Evolutionary conservation across 1,139 yeast species (phyloP), one percentile per base, ranked within the genome.

Genomic region (Blastobotrys capitulatus): DNA sequence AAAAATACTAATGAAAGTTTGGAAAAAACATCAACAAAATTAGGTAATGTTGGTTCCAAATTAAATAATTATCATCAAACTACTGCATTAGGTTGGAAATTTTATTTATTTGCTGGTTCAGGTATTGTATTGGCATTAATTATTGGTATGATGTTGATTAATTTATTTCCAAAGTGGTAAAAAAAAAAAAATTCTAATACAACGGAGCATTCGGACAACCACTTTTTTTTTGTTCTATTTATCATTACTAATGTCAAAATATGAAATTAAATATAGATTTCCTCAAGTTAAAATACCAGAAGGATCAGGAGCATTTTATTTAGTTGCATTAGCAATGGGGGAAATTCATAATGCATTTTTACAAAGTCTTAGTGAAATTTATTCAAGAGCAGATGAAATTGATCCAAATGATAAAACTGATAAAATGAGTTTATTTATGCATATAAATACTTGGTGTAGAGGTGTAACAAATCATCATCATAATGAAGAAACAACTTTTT

Each of bases 1-100:
- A 53, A 54, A 25, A 55, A 63, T 13, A 63, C 75, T 0, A 57
- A 64, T 10, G 60, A 58, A 9, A 65, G 73, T 2, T 52, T 71
- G 41, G 65, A 65, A 42, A 59, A 59, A 46, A 65, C 72, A 12
- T 55, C 69, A 1, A 60, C 62, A 1, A 61, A 54, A 20, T 68
- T 71, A 70, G 58, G 60, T 16, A 57, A 53, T 19, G 71, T 71
- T 2, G 74, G 73, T 6, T 49, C 60, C 15, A 51, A 61, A 38
- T 54, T 71, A 50, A 48, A 53, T 38, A 55, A 60, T 52, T 71
- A 70, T 58, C 62, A 67, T 19, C 49, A 56, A 6, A 52, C 63
- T 1, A 57, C 65, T 7, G 71, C 72, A 15, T 59, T 71, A 26
- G 72, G 75, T 6, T 69, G 70, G 70, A 60, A 62, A 65, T 71